These are phyloP conservation scores for Nitzschia sp. DNA, from an alignment of 108 stramenopile genomes.

Conservation along the genomic window DNA sequence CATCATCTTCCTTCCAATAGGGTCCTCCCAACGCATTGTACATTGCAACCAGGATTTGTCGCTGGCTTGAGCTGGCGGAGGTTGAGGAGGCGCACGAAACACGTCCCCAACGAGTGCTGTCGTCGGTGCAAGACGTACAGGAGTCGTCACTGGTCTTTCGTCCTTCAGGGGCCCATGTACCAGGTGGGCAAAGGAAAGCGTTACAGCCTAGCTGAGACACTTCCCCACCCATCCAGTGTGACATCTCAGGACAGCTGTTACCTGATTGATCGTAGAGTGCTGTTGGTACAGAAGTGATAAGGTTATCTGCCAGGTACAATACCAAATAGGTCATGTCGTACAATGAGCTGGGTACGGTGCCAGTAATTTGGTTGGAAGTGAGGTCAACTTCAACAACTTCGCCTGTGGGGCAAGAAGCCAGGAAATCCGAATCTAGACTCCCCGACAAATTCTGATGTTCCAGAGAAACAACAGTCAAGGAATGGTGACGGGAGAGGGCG, in stretches of 20 bases:
- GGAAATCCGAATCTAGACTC: conserved; percentile 37
- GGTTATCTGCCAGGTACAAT: conserved; percentile 42
- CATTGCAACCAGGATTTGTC: conserved; percentile 45
- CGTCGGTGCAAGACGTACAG: conserved; percentile 13
- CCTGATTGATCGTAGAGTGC: conserved; percentile 25
- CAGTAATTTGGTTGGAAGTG: conserved; percentile 31
- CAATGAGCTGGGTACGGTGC: conserved; percentile 35
- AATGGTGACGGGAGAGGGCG: conserved; percentile 23
- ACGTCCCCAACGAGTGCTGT: conserved; percentile 36
- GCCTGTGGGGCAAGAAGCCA: conserved; percentile 9
- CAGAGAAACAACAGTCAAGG: conserved; percentile 34
- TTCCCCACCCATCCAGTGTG: conserved; percentile 56
- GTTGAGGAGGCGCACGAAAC: conserved; percentile 29
- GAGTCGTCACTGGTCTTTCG: conserved; percentile 18
- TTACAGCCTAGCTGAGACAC: conserved; percentile 63
- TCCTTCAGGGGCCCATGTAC: conserved; percentile 55
- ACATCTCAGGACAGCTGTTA: conserved; percentile 23
- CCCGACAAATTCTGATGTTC: conserved; percentile 42
- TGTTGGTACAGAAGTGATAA: conserved; percentile 32
- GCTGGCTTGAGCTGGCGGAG: conserved; percentile 34
- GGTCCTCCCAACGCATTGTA: conserved; percentile 40
- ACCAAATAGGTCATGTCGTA: conserved; percentile 28
- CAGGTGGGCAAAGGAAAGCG: conserved; percentile 72
- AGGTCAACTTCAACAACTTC: conserved; percentile 41
- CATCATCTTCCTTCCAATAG: conserved; percentile 29